A percentile compares a stretch with the other conserved stretches of the same genome.
Evolutionary conservation across 768 basidiomycete genomes (phyloP).

Genomic region (Amanita phalloides): DNA sequence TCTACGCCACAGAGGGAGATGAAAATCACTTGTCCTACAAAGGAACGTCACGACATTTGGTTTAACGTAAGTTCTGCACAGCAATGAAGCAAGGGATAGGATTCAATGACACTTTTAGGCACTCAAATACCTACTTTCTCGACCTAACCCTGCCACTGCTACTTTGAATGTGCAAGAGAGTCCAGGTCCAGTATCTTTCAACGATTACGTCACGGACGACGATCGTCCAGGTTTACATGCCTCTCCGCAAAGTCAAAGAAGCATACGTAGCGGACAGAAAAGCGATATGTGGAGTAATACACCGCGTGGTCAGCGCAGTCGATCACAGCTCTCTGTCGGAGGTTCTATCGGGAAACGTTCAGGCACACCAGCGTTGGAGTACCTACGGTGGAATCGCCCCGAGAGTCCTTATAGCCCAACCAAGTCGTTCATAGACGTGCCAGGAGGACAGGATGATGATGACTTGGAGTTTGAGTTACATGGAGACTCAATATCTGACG

Average conservation of each 20-base stretch:
- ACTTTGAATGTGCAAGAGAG: conserved; percentile 33
- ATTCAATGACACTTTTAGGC: conserved; percentile 41
- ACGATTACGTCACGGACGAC: conserved; percentile 38
- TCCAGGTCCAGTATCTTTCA: conserved; percentile 38
- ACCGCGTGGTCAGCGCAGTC: conserved; percentile 66
- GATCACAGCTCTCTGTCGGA: conserved; percentile 65
- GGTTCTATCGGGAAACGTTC: conserved; percentile 77
- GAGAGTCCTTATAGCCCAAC: conserved; percentile 73
- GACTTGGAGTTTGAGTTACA: conserved; percentile 81
- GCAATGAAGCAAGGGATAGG: conserved; percentile 1
- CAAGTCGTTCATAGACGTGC: conserved; percentile 53
- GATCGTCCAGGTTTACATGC: conserved; percentile 35
- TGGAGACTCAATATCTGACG: conserved; percentile 59
- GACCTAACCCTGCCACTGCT: conserved; percentile 42
- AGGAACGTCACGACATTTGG: conserved; percentile 97
- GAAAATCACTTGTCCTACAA: conserved; percentile 95
- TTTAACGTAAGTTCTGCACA: conserved; percentile 49
- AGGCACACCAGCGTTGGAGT: conserved; percentile 89
- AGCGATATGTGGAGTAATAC: conserved; percentile 67
- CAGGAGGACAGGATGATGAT: conserved; percentile 33
- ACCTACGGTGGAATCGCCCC: conserved; percentile 67
- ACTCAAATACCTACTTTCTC: conserved; percentile 78
- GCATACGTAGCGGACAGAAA: conserved; percentile 44
- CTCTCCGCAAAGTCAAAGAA: conserved; percentile 70
- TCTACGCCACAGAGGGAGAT: conserved; percentile 93